phyloP scores from a whole-genome alignment of 2,329 filamentous ascomycete genomes.

The Phoma herbarum region DNA sequence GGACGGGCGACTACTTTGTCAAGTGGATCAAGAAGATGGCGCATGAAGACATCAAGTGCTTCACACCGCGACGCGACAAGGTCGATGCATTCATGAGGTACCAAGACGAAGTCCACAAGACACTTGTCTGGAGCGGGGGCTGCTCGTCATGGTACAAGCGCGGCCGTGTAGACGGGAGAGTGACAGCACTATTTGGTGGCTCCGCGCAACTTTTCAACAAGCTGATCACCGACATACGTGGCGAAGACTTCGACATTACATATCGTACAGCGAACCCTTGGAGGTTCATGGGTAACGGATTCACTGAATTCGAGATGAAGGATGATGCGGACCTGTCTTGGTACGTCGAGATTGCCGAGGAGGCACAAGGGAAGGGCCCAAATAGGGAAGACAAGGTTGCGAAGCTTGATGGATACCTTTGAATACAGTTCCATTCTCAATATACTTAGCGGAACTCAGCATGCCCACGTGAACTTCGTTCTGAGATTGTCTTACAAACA shows the following conservation, averaged over 20 bases:
- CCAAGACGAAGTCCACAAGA: slow-evolving; percentile 25
- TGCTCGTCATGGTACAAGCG: background rate
- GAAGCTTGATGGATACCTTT: slow-evolving; percentile 13
- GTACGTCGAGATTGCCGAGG: slow-evolving; percentile 36
- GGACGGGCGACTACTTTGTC: slow-evolving; percentile 33
- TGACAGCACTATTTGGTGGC: slow-evolving; percentile 16
- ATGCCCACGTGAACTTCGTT: background rate
- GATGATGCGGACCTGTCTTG: slow-evolving; percentile 42
- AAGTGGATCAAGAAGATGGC: slow-evolving; percentile 37
- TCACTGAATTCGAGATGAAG: slow-evolving; percentile 53
- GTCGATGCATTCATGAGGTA: slow-evolving; percentile 31
- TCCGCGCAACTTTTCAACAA: slow-evolving; percentile 30
- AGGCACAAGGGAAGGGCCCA: slow-evolving; percentile 31
- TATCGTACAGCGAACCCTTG: slow-evolving; percentile 58
- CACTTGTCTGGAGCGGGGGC: background rate
- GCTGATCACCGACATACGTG: slow-evolving; percentile 48
- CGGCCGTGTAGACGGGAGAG: background rate
- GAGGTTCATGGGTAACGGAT: slow-evolving; percentile 61
- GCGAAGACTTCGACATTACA: slow-evolving; percentile 60
- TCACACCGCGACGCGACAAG: slow-evolving; percentile 25
- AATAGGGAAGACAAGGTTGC: slow-evolving; percentile 9
- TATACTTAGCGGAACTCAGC: background rate
- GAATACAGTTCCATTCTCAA: background rate
- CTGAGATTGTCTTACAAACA: background rate
- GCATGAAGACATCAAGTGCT: slow-evolving; percentile 31